Evolutionary conservation across 2,329 filamentous ascomycete genomes (phyloP).

Genomic region (Colletotrichum truncatum): DNA sequence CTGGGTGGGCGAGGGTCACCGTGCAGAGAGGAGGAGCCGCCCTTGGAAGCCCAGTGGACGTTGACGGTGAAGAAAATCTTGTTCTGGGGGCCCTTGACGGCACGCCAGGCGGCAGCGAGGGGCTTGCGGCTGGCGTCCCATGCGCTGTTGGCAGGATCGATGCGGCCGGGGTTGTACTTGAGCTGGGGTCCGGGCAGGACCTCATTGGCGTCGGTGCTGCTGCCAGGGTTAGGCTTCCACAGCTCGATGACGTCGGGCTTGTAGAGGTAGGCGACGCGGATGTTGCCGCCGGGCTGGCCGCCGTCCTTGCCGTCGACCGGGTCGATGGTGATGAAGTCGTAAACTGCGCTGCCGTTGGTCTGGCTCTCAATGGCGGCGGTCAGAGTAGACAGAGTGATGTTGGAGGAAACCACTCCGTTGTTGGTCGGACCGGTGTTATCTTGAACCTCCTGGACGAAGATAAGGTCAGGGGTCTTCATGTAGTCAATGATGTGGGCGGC

Average conservation of each 20-base stretch:
- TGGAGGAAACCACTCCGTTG: slow-evolving; percentile 65
- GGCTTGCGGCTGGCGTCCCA: slow-evolving; percentile 74
- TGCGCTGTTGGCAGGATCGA: slow-evolving; percentile 68
- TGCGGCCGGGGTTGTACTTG: slow-evolving; percentile 73
- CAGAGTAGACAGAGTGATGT: slow-evolving; percentile 67
- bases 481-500: slow-evolving; percentile 72
- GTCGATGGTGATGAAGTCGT: slow-evolving; percentile 67
- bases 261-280: slow-evolving; percentile 77
- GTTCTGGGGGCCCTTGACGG: slow-evolving; percentile 57
- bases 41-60: slow-evolving; percentile 74
- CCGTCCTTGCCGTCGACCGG: slow-evolving; percentile 71
- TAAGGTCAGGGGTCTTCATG: slow-evolving; percentile 68
- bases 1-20: slow-evolving; percentile 73
- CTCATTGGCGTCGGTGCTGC: slow-evolving; percentile 61
- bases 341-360: slow-evolving; percentile 55
- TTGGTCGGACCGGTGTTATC: slow-evolving; percentile 71
- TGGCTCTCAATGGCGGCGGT: slow-evolving; percentile 58
- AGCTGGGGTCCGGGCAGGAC: slow-evolving; percentile 68
- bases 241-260: slow-evolving; percentile 67
- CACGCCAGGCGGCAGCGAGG: slow-evolving; percentile 71
- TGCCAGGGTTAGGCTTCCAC: slow-evolving; percentile 66
- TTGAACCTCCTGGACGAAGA: slow-evolving; percentile 78
- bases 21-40: slow-evolving; percentile 70
- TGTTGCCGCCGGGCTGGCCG: slow-evolving; percentile 76
- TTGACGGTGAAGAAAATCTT: slow-evolving; percentile 75